These are phyloP conservation scores for Cladosporium sp. DNA, from an alignment of 2,329 filamentous ascomycete genomes.

Conservation along the genomic window DNA sequence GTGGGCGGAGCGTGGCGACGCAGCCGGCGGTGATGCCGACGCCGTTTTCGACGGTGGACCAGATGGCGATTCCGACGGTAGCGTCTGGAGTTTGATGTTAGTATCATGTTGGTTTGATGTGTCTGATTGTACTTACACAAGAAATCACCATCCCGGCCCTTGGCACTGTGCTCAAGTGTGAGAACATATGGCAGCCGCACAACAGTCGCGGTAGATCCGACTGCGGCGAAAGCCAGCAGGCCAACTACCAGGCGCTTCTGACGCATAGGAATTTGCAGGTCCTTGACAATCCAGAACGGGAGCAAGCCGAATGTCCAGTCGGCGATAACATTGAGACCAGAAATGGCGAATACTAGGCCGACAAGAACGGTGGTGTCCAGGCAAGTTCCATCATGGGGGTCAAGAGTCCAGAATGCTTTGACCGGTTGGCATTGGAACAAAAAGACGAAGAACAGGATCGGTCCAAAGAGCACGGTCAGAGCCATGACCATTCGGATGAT, in stretches of 20 bases:
- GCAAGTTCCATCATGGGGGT: conserved; percentile 37
- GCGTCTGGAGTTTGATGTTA: conserved; percentile 25
- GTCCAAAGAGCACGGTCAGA: conserved; percentile 42
- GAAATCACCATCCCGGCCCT: conserved; percentile 35
- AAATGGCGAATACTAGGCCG: conserved; percentile 31
- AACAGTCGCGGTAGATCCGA: conserved; percentile 49
- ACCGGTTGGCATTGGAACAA: conserved; percentile 52
- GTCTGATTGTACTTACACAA: conserved; percentile 32
- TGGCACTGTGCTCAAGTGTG: conserved; percentile 32
- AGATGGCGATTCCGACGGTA: conserved; percentile 38
- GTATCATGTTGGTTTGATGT: conserved; percentile 5
- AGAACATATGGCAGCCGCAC: conserved; percentile 43
- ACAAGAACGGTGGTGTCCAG: conserved; percentile 44
- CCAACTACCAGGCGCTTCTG: conserved; percentile 35
- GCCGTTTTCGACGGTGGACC: conserved; percentile 31
- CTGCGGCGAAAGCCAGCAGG: conserved; percentile 37
- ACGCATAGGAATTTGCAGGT: conserved; percentile 36
- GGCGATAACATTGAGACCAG: conserved; percentile 36
- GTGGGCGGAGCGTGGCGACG: conserved; percentile 46
- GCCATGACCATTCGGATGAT: conserved; percentile 45
- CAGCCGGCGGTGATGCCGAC: conserved; percentile 39
- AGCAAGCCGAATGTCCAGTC: conserved; percentile 39
- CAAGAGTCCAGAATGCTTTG: conserved; percentile 46
- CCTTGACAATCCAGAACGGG: conserved; percentile 38
- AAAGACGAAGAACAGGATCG: conserved; percentile 48